Percentiles rank a stretch among this genome's conserved stretches.
Conservation (phyloP, 2,329 filamentous ascomycete species). For the Ophiostoma ulmi region DNA sequence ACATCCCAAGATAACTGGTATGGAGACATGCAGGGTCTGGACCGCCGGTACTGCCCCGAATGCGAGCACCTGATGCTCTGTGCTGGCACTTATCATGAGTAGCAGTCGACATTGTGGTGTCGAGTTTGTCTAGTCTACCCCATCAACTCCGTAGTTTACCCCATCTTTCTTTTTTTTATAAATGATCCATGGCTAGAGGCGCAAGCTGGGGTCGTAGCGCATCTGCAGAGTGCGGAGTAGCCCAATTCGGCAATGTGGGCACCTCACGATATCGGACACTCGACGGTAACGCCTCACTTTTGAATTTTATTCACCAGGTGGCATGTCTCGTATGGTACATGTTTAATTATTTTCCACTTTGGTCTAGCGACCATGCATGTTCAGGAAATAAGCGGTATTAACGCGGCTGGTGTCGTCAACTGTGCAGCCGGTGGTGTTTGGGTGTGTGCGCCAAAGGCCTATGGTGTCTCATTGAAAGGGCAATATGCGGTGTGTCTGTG, state of each 20-base stretch:
- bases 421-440: neutral
- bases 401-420: neutral
- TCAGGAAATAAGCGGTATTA: neutral
- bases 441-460: neutral
- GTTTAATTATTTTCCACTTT: neutral
- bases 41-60: neutral
- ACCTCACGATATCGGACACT: neutral
- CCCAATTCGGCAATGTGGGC: conserved; percentile 3
- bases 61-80: conserved; percentile 6
- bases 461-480: no score
- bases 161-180: neutral
- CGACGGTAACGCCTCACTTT: neutral
- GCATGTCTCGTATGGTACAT: neutral
- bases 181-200: neutral
- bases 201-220: conserved; percentile 14
- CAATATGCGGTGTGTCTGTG: no score
- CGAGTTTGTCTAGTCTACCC: neutral
- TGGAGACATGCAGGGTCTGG: neutral
- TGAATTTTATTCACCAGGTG: neutral
- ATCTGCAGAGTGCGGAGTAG: conserved; percentile 9
- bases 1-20: neutral
- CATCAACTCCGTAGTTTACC: neutral
- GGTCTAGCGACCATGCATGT: neutral
- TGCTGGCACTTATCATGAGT: neutral
- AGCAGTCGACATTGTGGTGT: no score